A percentile compares a stretch with the other conserved stretches of the same genome.
Evolutionary conservation across 2,329 filamentous ascomycete genomes (phyloP).

Genomic region (Fusarium sp.): DNA sequence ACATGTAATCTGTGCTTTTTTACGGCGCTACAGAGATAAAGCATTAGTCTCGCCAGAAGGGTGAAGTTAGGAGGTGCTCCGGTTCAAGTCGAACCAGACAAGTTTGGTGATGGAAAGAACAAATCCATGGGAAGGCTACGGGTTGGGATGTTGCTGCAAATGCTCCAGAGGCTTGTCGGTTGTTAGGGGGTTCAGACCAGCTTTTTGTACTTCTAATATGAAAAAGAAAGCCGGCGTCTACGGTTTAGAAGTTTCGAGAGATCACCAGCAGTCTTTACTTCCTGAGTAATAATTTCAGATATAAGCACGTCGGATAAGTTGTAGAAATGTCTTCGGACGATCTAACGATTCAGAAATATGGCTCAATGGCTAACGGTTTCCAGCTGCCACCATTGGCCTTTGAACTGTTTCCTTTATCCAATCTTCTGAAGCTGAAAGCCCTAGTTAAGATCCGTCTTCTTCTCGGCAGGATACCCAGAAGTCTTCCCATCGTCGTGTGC

Average conservation of each 20-base stretch:
- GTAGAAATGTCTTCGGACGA: not conserved
- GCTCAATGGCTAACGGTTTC: not conserved
- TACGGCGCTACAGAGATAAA: not conserved
- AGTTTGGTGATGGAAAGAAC: no score
- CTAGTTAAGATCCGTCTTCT: not conserved
- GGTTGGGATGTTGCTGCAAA: rapidly evolving
- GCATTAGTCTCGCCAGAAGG: rapidly evolving
- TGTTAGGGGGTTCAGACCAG: no score
- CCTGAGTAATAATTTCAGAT: rapidly evolving
- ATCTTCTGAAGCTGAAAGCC: rapidly evolving
- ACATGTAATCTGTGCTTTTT: not conserved
- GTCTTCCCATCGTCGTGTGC: not conserved
- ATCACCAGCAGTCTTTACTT: not conserved
- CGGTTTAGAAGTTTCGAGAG: rapidly evolving
- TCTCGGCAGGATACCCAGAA: not conserved
- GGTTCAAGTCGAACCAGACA: not conserved
- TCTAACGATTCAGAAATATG: no score
- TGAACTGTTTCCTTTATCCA: no score
- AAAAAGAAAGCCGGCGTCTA: not conserved
- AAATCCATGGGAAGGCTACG: not conserved
- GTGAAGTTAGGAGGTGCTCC: rapidly evolving
- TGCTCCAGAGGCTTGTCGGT: no score
- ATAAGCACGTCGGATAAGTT: rapidly evolving
- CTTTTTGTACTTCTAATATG: not conserved
- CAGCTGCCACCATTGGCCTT: not conserved